These are phyloP conservation scores for Paramecium tetraurelia DNA, from an alignment of 73 alveolate species.

Conservation along the genomic window DNA sequence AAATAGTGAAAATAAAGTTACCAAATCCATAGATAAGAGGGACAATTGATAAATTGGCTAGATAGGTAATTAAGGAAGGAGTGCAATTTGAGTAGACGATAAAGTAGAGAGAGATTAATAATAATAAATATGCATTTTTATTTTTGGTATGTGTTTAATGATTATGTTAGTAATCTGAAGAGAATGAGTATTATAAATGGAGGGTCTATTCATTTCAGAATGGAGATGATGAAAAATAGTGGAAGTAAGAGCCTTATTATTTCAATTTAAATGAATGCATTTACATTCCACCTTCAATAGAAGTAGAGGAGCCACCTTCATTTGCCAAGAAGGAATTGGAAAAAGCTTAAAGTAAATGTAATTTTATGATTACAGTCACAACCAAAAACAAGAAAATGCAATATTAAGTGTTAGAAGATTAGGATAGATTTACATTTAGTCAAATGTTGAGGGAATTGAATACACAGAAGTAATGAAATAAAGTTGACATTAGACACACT, in stretches of 20 bases:
- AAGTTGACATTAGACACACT: not conserved
- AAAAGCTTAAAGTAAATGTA: not conserved
- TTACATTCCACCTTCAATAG: slow-evolving; percentile 40
- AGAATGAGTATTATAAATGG: slow-evolving; percentile 59
- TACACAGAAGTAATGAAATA: not conserved
- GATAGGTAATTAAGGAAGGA: not conserved
- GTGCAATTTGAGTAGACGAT: not conserved
- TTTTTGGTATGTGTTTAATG: not conserved
- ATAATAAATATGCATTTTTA: slow-evolving; percentile 12
- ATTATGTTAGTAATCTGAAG: not conserved
- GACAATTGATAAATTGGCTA: slow-evolving; percentile 3
- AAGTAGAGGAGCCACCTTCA: slow-evolving; percentile 35
- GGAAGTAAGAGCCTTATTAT: slow-evolving; percentile 57
- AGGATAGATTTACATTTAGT: slow-evolving; percentile 19
- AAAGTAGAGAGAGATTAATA: slow-evolving; percentile 5
- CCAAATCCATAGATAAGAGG: slow-evolving; percentile 6
- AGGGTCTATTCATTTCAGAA: slow-evolving; percentile 24
- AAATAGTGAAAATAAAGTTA: not conserved
- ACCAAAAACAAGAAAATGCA: not conserved
- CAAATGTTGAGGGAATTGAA: slow-evolving; percentile 23
- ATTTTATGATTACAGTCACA: not conserved
- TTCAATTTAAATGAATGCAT: slow-evolving; percentile 17
- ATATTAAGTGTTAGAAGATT: not conserved
- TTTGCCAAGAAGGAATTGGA: slow-evolving; percentile 22
- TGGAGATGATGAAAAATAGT: slow-evolving; percentile 57